These are phyloP conservation scores for Entomortierella beljakovae DNA, from an alignment of 192 early-diverging fungal genomes.

Conservation along the genomic window DNA sequence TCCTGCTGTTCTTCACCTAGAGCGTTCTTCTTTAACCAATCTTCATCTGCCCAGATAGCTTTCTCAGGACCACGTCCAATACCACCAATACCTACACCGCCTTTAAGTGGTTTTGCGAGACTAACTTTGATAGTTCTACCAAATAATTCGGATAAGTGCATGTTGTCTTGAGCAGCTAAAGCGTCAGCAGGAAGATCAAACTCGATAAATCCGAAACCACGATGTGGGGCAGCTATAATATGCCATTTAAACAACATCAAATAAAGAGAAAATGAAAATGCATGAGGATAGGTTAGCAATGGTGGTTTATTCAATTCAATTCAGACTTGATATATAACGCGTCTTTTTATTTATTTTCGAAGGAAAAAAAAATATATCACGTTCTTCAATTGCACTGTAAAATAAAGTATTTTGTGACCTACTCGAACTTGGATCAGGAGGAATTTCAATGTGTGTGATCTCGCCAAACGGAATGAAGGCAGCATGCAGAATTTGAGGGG, in stretches of 20 bases:
- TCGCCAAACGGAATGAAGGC: slow-evolving; percentile 98
- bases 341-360: not conserved
- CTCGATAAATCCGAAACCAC: slow-evolving; percentile 97
- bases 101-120: slow-evolving; percentile 75
- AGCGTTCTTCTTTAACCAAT: slow-evolving; percentile 48
- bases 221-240: slow-evolving; percentile 72
- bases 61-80: slow-evolving; percentile 49
- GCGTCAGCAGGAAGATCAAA: slow-evolving; percentile 90
- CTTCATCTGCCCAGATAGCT: slow-evolving; percentile 54
- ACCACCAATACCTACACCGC: slow-evolving; percentile 54
- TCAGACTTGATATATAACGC: not conserved
- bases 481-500: slow-evolving; percentile 80
- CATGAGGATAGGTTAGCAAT: slow-evolving; percentile 3
- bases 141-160: slow-evolving; percentile 90
- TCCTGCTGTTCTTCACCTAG: slow-evolving; percentile 21
- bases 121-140: slow-evolving; percentile 93
- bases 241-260: not conserved
- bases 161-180: slow-evolving; percentile 92
- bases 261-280: not conserved
- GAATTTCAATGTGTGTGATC: slow-evolving; percentile 88
- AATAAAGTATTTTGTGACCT: slow-evolving; percentile 10
- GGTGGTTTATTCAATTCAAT: not conserved
- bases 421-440: slow-evolving; percentile 84
- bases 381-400: no score
- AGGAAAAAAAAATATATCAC: not conserved